phyloP scores from a whole-genome alignment of 192 early-diverging fungal genomes.

The Coemansia sp. region DNA sequence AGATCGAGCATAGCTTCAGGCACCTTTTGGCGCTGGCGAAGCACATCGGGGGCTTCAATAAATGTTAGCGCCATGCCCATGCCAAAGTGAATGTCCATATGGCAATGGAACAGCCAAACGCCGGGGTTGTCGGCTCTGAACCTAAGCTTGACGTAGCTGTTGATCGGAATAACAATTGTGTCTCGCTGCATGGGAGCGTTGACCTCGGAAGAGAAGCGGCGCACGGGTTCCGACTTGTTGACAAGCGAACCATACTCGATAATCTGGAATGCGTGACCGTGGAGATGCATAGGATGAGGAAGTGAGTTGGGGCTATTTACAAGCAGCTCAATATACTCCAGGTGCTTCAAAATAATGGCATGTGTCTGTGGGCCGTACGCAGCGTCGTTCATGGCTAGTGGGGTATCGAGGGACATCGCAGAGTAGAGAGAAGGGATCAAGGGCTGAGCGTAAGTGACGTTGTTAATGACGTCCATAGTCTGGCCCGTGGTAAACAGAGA shows the following conservation, averaged over 20 bases:
- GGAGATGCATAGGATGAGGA: constrained; percentile 75
- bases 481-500: constrained; percentile 62
- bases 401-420: constrained; percentile 58
- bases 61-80: constrained; percentile 70
- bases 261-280: constrained; percentile 80
- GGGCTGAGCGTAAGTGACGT: constrained; percentile 61
- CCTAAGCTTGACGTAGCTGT: constrained; percentile 65
- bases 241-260: constrained; percentile 58
- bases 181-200: constrained; percentile 65
- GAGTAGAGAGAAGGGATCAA: constrained; percentile 66
- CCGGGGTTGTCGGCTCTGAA: constrained; percentile 81
- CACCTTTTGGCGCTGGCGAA: constrained; percentile 47
- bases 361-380: constrained; percentile 67
- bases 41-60: constrained; percentile 68
- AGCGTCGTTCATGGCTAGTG: constrained; percentile 43
- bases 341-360: constrained; percentile 60
- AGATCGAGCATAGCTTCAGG: constrained; percentile 56
- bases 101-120: constrained; percentile 83
- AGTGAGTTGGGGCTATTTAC: constrained; percentile 69
- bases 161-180: constrained; percentile 62
- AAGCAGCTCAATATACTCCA: constrained; percentile 63
- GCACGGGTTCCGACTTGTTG: background rate
- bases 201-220: background rate
- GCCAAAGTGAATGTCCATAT: constrained; percentile 58
- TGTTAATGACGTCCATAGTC: constrained; percentile 48